Evolutionary conservation across 148 eudicot genomes (phyloP).

Genomic region (Amaranthus hypochondriacus): DNA sequence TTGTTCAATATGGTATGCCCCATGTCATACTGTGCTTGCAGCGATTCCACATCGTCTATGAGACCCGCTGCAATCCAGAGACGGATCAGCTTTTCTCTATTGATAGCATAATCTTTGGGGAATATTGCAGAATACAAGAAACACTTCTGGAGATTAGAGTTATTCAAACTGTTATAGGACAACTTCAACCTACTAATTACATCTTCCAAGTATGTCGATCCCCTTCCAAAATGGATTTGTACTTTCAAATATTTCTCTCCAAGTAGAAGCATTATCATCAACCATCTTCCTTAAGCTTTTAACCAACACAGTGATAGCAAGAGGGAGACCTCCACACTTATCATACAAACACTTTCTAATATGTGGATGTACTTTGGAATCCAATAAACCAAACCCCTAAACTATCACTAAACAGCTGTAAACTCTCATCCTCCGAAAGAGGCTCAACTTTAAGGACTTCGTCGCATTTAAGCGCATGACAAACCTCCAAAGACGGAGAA

Average conservation of each 20-base stretch:
- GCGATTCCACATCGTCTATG: slow-evolving; percentile 14
- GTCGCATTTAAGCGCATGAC: slow-evolving; percentile 12
- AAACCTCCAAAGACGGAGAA: slow-evolving; percentile 15
- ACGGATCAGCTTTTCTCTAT: slow-evolving; percentile 17
- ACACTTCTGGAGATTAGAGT: slow-evolving; percentile 8
- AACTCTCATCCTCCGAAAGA: slow-evolving; percentile 8
- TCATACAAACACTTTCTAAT: slow-evolving; percentile 2
- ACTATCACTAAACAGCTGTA: slow-evolving; percentile 8
- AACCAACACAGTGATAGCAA: slow-evolving; percentile 12
- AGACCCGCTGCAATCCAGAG: slow-evolving; percentile 17
- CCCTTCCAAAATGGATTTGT: neutral
- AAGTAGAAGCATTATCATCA: slow-evolving; percentile 7
- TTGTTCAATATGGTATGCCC: slow-evolving; percentile 22
- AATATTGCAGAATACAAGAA: slow-evolving; percentile 20
- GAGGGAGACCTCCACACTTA: slow-evolving; percentile 18
- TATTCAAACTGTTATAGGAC: slow-evolving; percentile 14
- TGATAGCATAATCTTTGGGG: slow-evolving; percentile 15
- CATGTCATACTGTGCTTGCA: slow-evolving; percentile 22
- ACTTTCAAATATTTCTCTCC: slow-evolving; percentile 9
- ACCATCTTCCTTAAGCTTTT: neutral
- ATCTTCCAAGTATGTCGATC: neutral
- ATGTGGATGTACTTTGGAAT: neutral
- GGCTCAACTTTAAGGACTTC: slow-evolving; percentile 15
- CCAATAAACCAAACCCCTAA: neutral
- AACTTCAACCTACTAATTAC: neutral